phyloP scores from a whole-genome alignment of 2,329 filamentous ascomycete species.

The Emydomyces testavorans region DNA sequence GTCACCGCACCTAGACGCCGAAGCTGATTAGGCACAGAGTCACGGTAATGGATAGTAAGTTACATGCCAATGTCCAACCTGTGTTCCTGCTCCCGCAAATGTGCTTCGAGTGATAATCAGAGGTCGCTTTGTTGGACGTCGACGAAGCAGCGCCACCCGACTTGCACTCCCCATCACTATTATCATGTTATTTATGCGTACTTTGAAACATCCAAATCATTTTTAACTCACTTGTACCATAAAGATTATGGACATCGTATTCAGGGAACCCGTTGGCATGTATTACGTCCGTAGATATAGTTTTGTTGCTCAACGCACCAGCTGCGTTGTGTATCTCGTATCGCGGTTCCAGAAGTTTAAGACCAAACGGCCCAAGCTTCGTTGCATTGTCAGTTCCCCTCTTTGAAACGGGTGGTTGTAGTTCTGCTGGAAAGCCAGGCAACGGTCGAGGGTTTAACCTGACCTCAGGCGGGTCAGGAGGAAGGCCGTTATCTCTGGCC shows the following conservation, averaged over 20 bases:
- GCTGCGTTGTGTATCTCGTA: slow-evolving; percentile 51
- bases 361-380: slow-evolving; percentile 46
- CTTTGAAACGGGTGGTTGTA: slow-evolving; percentile 41
- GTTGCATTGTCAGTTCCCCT: slow-evolving; percentile 20
- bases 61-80: slow-evolving; percentile 39
- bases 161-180: slow-evolving; percentile 53
- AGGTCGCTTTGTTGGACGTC: slow-evolving; percentile 49
- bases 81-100: slow-evolving; percentile 53
- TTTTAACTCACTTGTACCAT: slow-evolving; percentile 42
- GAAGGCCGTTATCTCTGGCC: slow-evolving; percentile 24
- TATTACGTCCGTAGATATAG: slow-evolving; percentile 50
- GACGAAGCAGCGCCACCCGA: slow-evolving; percentile 48
- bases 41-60: background rate
- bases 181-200: slow-evolving; percentile 12
- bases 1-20: slow-evolving; percentile 42
- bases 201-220: background rate
- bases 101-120: slow-evolving; percentile 59
- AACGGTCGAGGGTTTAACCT: slow-evolving; percentile 49
- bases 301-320: slow-evolving; percentile 38
- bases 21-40: background rate
- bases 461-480: slow-evolving; percentile 49
- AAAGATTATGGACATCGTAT: slow-evolving; percentile 61
- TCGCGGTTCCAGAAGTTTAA: slow-evolving; percentile 49
- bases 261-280: slow-evolving; percentile 52
- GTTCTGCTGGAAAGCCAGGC: slow-evolving; percentile 51